Base-by-base conservation (phyloP, 2,329 filamentous ascomycete species). In the Elsinoe batatas region DNA sequence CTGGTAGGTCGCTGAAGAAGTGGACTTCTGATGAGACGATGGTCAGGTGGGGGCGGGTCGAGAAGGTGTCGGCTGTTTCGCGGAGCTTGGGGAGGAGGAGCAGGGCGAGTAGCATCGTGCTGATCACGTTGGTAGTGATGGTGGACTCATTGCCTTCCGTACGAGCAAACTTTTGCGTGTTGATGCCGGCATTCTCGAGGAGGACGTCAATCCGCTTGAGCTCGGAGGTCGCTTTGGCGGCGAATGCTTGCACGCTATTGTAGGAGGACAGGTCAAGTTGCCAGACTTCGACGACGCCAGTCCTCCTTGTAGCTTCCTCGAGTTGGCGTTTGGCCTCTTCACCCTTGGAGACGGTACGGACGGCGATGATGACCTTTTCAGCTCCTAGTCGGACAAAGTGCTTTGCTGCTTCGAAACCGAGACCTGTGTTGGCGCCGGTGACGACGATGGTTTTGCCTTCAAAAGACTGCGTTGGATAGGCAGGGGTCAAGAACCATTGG, bases 91-190 rank as follows among this genome's bases (percentile, higher is more conserved):
- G 79, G 17, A 82, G 57, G 2, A 82, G 40, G 0, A 79, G 65
- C 0, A 76, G 59, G 0, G 70, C 74, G 0, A 83, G 67, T 1
- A 82, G 62, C 38, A 81, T 72, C 0, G 76, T 79, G 11, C 68
- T 71, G 56, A 82, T 67, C 8, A 79, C 76, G 56, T 83, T 83
- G 54, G 78, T 72, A 0, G 74, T 77, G 37, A 82, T 66, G 0
- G 65, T 74, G 13, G 60, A 64, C 65, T 83, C 79, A 37, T 76
- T 68, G 0, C 68, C 73, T 54, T 79, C 76, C 3, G 65, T 66
- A 0, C 62, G 40, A 0, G 60, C 36, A 54, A 68, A 76, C 0
- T 64, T 56, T 3, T 1, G 5, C 0, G 68, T 70, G 1, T 67
- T 68, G 3, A 81, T 61, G 1, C 75, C 64, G 5, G 64, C 65